A percentile compares a stretch with the other conserved stretches of the same genome.
Conservation (phyloP, 2,329 filamentous ascomycete species). For the Diaporthe batatas region DNA sequence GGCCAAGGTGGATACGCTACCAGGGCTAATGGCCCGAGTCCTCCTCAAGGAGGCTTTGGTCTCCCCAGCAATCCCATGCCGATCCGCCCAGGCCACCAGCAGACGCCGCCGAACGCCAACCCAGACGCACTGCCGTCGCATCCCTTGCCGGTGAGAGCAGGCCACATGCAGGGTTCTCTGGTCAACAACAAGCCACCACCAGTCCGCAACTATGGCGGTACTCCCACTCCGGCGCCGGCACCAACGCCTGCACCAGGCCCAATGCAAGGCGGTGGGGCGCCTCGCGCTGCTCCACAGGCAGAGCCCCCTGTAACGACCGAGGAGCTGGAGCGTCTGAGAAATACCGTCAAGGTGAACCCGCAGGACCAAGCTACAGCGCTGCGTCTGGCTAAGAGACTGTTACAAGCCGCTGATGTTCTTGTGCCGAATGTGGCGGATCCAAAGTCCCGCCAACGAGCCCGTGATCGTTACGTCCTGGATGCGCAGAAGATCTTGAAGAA, state of each 20-base stretch:
- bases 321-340: slow-evolving; percentile 82
- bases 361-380: slow-evolving; percentile 80
- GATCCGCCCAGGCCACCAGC: slow-evolving; percentile 48
- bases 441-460: slow-evolving; percentile 78
- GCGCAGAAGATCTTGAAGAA: slow-evolving; percentile 95
- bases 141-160: slow-evolving; percentile 73
- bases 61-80: slow-evolving; percentile 48
- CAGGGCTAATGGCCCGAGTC: slow-evolving; percentile 43
- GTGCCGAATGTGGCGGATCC: slow-evolving; percentile 75
- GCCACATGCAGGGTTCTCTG: slow-evolving; percentile 70
- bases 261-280: slow-evolving; percentile 10
- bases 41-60: slow-evolving; percentile 42
- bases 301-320: slow-evolving; percentile 77
- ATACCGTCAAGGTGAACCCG: slow-evolving; percentile 77
- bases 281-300: slow-evolving; percentile 48
- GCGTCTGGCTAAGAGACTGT: slow-evolving; percentile 82
- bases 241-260: slow-evolving; percentile 45
- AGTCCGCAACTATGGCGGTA: slow-evolving; percentile 66
- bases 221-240: slow-evolving; percentile 56
- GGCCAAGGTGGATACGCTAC: slow-evolving; percentile 36
- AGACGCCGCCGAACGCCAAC: slow-evolving; percentile 50
- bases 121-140: slow-evolving; percentile 69
- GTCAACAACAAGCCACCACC: slow-evolving; percentile 71
- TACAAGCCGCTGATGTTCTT: slow-evolving; percentile 86
- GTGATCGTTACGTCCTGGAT: slow-evolving; percentile 87